Percentiles rank a stretch among this genome's conserved stretches.
Conservation (phyloP, 1,139 yeast genomes). For the Scheffersomyces segobiensis region DNA sequence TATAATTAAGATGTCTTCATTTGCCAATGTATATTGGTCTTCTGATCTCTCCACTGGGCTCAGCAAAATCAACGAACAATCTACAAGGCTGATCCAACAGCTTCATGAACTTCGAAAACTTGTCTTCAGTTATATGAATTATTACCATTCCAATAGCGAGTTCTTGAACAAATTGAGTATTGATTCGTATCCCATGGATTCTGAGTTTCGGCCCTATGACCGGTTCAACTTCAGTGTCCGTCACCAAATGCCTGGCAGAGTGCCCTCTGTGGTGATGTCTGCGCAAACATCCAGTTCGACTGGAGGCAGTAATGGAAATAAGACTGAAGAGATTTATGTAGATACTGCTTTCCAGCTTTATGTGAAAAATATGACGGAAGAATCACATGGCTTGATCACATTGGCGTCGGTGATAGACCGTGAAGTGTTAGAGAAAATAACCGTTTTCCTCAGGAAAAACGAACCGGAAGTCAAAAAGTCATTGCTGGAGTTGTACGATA, state of each 20-base stretch:
- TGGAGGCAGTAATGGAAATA: not conserved
- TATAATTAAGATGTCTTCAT: constrained; percentile 14
- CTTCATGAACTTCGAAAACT: constrained; percentile 44
- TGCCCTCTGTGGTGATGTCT: not conserved
- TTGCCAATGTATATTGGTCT: constrained; percentile 44
- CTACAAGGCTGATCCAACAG: constrained; percentile 36
- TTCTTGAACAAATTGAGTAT: constrained; percentile 28
- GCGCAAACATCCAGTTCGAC: not conserved
- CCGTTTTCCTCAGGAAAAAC: constrained; percentile 35
- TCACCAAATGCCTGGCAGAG: not conserved
- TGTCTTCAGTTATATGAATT: constrained; percentile 40
- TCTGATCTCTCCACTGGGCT: constrained; percentile 44
- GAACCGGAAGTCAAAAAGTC: constrained; percentile 36
- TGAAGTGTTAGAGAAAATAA: constrained; percentile 36
- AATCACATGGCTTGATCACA: constrained; percentile 24
- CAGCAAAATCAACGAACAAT: constrained; percentile 30
- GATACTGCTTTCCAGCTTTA: constrained; percentile 13
- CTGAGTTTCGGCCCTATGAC: constrained; percentile 18
- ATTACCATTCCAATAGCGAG: constrained; percentile 40
- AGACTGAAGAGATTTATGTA: not conserved
- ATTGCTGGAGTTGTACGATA: constrained; percentile 24
- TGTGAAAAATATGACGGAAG: constrained; percentile 17
- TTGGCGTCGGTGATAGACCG: constrained; percentile 40
- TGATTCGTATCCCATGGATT: constrained; percentile 24
- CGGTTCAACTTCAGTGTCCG: not conserved